These are phyloP conservation scores for Aurantiochytrium sp. DNA, from an alignment of 108 stramenopile genomes.

Conservation along the genomic window DNA sequence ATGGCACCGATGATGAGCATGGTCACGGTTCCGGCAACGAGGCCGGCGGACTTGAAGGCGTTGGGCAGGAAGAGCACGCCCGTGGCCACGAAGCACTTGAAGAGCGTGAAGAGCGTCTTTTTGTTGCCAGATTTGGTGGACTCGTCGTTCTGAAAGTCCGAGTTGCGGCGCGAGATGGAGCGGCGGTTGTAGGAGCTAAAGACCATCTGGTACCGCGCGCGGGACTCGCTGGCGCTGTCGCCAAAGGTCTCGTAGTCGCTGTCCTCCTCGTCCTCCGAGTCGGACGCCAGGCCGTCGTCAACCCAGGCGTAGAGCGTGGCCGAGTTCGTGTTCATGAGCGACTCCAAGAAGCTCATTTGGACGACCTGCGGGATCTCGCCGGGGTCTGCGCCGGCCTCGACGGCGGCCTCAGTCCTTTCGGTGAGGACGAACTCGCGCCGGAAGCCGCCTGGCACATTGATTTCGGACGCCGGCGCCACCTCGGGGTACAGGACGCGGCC, in stretches of 20 bases:
- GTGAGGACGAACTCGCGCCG: constrained; percentile 4
- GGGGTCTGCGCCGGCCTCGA: neutral
- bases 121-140: neutral
- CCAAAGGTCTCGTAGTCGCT: neutral
- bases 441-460: constrained; percentile 22
- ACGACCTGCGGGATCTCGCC: neutral
- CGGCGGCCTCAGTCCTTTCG: neutral
- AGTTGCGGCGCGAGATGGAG: neutral
- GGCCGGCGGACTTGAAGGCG: neutral
- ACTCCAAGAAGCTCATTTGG: neutral
- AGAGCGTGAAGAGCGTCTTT: neutral
- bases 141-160: constrained; percentile 29
- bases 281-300: neutral
- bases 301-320: constrained; percentile 24
- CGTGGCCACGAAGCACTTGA: constrained; percentile 18
- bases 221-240: neutral
- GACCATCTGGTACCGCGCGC: neutral
- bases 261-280: constrained; percentile 1
- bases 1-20: neutral
- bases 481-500: neutral
- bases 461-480: neutral
- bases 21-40: neutral
- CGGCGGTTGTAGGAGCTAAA: neutral
- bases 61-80: neutral
- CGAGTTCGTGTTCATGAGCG: constrained; percentile 4